phyloP scores from a whole-genome alignment of 2,329 filamentous ascomycete genomes.

The Aspergillus proliferans region DNA sequence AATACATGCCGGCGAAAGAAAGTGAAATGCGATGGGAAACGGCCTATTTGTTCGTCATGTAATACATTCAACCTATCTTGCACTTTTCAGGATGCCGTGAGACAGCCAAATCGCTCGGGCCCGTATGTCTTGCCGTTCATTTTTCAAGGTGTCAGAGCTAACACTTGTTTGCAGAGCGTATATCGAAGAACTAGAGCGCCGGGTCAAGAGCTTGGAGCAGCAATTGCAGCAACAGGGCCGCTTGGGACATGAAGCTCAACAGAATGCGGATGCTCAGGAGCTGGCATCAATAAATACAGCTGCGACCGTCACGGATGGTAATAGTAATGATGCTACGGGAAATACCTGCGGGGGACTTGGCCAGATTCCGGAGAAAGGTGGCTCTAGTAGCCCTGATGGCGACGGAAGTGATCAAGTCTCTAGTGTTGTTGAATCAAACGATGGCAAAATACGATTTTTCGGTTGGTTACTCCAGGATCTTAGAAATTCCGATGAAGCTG shows the following conservation, averaged over 20 bases:
- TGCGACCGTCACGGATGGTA: too few relatives aligned
- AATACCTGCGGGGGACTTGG: not conserved
- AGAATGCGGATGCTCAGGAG: not conserved
- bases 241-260: not conserved
- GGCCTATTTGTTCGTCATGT: slow-evolving; percentile 7
- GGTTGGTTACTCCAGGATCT: slow-evolving; percentile 4
- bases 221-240: slow-evolving; percentile 2
- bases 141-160: not conserved
- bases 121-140: not conserved
- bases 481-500: not conserved
- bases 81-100: slow-evolving; percentile 3
- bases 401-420: slow-evolving; percentile 5
- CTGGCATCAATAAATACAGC: not conserved
- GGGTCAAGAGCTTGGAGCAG: slow-evolving; percentile 5
- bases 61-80: slow-evolving; percentile 5
- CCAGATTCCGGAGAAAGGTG: not conserved
- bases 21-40: slow-evolving; percentile 7
- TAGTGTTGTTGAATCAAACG: slow-evolving; percentile 8
- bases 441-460: slow-evolving; percentile 14
- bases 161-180: slow-evolving; percentile 3
- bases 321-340: not conserved
- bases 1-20: slow-evolving; percentile 9
- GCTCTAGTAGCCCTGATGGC: not conserved
- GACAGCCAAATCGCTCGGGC: not conserved
- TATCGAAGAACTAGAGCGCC: slow-evolving; percentile 6